Base-by-base conservation (phyloP, 1,284 basidiomycete genomes). In the Melampsora occidentalis region DNA sequence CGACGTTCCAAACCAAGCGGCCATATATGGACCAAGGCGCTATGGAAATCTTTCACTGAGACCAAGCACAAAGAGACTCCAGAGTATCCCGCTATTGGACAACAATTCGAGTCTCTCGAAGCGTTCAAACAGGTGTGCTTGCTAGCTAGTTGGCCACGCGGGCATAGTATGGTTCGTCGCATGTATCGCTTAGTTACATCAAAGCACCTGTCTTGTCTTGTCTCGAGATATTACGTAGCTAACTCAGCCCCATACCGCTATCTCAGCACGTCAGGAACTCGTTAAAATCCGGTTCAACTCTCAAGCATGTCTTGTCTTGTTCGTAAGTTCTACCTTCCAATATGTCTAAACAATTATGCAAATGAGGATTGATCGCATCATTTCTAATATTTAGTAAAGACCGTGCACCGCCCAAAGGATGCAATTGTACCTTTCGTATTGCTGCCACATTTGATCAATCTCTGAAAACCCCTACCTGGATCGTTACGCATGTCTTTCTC, bases 71-170 rank as follows among this genome's bases (percentile, higher is more conserved):
- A 22, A 14, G 20, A 57, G 53, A 14, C n/a, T 61, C 20, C 70
- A 22, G 20, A n/a, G 9, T 57, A 22, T 57, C 53, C 71, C 71
- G 16, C 12, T 51, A 25, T 73, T 4, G 71, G 71, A 28, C 46
- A 73, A 51, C 31, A 62, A 20, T 73, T 59, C 22, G 49, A 51
- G 48, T 48, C 71, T 12, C 20, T 67, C 5, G 51, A 67, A 66
- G 35, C 33, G 20, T 73, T 67, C 25, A 73, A 73, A 66, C 62
- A 48, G 18, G 62, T 35, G 22, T 73, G 63, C 59, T 48, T 73
- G 71, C 39, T 66, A 63, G 71, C 71, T 42, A 67, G 63, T 67
- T 73, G 71, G 71, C 10, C 64, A 22, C 62, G 62, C 51, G 71
- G 71, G 49, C 71, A 73, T 61, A 35, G 57, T 25, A 73, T 73